A percentile compares a stretch with the other conserved stretches of the same genome.
Conservation (phyloP, 1,284 basidiomycete species). For the Pascua sp. region DNA sequence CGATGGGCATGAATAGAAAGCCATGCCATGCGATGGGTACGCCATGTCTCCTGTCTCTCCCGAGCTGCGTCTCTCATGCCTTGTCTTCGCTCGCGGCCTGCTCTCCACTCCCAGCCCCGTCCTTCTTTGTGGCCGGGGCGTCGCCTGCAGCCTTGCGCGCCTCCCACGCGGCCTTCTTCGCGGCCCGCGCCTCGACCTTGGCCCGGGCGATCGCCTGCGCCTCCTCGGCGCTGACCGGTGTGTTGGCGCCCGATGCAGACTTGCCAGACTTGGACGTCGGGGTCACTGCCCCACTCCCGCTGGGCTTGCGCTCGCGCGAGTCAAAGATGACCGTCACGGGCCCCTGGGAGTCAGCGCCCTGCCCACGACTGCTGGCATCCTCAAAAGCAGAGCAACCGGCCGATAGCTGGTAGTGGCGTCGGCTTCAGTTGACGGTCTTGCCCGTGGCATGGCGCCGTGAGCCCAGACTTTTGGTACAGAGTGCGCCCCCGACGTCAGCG, state of each 20-base stretch:
- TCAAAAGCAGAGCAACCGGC: no score
- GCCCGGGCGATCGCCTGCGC: constrained; percentile 9
- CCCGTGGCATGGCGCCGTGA: neutral
- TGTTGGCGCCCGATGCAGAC: constrained; percentile 5
- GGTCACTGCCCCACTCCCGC: neutral
- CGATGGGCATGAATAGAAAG: neutral
- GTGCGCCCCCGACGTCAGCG: no score
- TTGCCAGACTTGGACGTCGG: neutral
- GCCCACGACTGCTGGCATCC: no score
- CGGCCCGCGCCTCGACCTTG: constrained; percentile 14
- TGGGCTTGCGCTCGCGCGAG: constrained; percentile 23
- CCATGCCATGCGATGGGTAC: neutral
- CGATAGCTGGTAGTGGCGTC: no score
- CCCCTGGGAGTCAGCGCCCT: constrained; percentile 54
- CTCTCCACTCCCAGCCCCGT: neutral
- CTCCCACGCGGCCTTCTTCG: constrained; percentile 16
- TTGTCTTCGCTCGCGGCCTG: neutral
- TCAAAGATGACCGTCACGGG: constrained; percentile 79
- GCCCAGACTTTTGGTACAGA: neutral
- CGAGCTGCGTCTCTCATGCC: neutral
- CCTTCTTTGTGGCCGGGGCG: neutral
- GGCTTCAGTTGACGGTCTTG: no score
- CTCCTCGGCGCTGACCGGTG: constrained; percentile 12
- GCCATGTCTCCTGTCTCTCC: neutral
- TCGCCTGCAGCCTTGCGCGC: constrained; percentile 11